These are phyloP conservation scores for Rugonectria rugulosa DNA, from an alignment of 2,329 filamentous ascomycete species.

Conservation along the genomic window DNA sequence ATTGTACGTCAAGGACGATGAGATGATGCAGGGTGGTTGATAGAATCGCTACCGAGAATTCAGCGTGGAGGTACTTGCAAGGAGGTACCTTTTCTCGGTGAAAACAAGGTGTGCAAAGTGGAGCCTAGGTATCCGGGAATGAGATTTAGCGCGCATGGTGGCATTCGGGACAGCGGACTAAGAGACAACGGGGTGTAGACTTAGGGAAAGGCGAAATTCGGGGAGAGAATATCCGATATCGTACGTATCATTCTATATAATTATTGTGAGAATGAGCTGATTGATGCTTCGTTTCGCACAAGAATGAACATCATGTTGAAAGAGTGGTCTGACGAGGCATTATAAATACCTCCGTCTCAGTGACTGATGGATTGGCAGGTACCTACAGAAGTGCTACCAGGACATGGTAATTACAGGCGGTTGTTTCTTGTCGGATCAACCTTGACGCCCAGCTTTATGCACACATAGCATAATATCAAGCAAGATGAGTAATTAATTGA, in stretches of 20 bases:
- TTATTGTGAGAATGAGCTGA: background rate
- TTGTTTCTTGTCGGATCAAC: background rate
- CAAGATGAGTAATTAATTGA: too few relatives aligned
- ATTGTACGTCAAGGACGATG: too few relatives aligned
- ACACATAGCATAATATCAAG: background rate
- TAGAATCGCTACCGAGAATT: conserved; percentile 22
- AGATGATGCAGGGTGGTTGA: too few relatives aligned
- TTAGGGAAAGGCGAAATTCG: conserved; percentile 14
- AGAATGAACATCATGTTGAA: background rate
- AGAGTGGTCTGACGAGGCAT: conserved; percentile 15
- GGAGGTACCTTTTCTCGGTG: conserved; percentile 14
- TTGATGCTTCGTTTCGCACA: conserved; percentile 1
- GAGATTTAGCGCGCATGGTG: background rate
- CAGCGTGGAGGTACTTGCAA: background rate
- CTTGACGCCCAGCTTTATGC: background rate
- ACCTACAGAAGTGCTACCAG: conserved; percentile 10
- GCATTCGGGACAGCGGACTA: background rate
- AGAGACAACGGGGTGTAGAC: background rate
- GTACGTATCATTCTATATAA: background rate
- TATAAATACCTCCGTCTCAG: too few relatives aligned
- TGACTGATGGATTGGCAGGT: background rate
- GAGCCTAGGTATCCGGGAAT: conserved; percentile 3
- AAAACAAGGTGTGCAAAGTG: conserved; percentile 11
- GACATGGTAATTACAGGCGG: conserved; percentile 1
- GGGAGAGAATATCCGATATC: background rate